Conservation (phyloP, 306 rosid species). For the Cucumis melo region DNA sequence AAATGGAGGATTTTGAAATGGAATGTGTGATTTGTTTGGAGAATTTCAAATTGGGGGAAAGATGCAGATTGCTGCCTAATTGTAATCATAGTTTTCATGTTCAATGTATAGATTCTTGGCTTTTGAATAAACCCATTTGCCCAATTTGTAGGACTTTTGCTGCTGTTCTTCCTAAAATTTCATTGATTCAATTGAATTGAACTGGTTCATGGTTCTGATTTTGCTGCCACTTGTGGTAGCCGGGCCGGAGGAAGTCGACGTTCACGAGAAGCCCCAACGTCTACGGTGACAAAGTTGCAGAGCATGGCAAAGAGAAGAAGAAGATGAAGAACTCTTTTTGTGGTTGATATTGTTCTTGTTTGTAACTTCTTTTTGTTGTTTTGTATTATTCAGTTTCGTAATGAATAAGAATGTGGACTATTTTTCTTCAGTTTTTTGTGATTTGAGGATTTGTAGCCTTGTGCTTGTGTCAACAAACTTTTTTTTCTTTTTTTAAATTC, state of each 20-base stretch:
- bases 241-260: background rate
- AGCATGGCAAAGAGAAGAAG: background rate
- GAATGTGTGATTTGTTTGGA: conserved; percentile 44
- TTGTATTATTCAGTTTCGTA: background rate
- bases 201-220: background rate
- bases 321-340: background rate
- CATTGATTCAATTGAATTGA: background rate
- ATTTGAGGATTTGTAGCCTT: background rate
- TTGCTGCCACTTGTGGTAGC: background rate
- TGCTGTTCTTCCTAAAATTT: conserved; percentile 10
- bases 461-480: too few relatives aligned
- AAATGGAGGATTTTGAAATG: background rate
- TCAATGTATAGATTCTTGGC: conserved; percentile 33
- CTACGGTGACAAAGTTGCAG: background rate
- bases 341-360: background rate
- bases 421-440: background rate
- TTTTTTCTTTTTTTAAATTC: too few relatives aligned
- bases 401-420: background rate
- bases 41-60: conserved; percentile 28
- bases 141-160: conserved; percentile 33
- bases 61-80: conserved; percentile 32
- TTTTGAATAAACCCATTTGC: conserved; percentile 30
- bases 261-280: background rate
- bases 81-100: conserved; percentile 36
- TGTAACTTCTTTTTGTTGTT: background rate